Percentiles rank a stretch among this genome's conserved stretches.
Conservation (phyloP, 2,329 filamentous ascomycete species). For the Talaromyces albobiverticillius region DNA sequence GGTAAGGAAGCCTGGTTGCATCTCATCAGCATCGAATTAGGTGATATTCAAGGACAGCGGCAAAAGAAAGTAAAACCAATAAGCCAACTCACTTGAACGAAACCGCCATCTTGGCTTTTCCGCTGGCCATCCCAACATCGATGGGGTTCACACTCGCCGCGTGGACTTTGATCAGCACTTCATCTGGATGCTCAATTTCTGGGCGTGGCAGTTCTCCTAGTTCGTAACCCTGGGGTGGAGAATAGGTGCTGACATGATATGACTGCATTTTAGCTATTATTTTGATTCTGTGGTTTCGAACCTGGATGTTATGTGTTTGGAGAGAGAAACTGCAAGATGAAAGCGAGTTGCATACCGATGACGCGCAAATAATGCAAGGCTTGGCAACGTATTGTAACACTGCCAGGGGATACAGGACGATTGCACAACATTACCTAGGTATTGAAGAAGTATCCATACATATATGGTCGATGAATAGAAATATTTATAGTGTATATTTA, state of each 20-base stretch:
- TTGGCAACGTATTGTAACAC: no score
- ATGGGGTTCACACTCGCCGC: constrained; percentile 46
- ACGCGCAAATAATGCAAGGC: no score
- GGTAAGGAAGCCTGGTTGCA: constrained; percentile 36
- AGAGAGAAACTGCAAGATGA: no score
- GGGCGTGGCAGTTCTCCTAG: constrained; percentile 17
- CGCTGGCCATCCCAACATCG: constrained; percentile 42
- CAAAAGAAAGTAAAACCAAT: background rate
- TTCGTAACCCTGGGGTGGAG: constrained; percentile 21
- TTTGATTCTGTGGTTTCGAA: background rate
- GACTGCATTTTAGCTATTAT: constrained; percentile 19
- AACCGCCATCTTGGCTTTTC: constrained; percentile 29
- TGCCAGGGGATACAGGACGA: no score
- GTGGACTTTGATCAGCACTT: constrained; percentile 31
- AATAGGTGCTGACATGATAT: constrained; percentile 17
- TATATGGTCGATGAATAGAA: no score
- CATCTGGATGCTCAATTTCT: constrained; percentile 16
- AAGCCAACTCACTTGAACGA: constrained; percentile 24
- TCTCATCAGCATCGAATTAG: background rate
- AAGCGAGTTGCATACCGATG: no score
- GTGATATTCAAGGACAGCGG: no score
- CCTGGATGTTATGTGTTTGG: background rate
- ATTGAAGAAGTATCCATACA: no score
- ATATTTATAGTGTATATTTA: no score
- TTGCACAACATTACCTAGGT: no score